These are phyloP conservation scores for Globisporangium polare DNA, from an alignment of 352 stramenopile species.

Conservation along the genomic window DNA sequence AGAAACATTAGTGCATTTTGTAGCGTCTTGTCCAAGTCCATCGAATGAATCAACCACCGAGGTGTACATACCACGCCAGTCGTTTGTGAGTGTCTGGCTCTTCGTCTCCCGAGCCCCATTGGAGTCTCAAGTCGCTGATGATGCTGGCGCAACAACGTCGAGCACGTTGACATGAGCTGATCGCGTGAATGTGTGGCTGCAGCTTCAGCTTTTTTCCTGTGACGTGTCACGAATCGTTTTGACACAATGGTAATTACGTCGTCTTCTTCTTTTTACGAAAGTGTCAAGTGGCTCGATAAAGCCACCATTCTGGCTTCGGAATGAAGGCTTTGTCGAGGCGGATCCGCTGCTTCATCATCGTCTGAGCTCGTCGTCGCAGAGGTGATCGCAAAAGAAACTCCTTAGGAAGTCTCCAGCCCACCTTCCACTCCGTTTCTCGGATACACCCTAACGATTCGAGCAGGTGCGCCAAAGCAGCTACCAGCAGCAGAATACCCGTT, in stretches of 20 bases:
- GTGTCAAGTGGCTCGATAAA: neutral
- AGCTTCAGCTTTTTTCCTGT: neutral
- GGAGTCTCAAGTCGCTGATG: neutral
- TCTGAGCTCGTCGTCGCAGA: too few species aligned
- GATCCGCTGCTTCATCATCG: neutral
- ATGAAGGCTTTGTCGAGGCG: neutral
- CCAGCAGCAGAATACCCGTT: too few species aligned
- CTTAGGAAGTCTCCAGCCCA: too few species aligned
- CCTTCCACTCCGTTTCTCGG: too few species aligned
- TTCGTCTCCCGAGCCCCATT: neutral
- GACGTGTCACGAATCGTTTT: neutral
- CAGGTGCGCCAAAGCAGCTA: too few species aligned
- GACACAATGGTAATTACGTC: neutral
- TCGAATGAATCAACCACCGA: constrained; percentile 6
- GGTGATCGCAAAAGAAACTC: too few species aligned
- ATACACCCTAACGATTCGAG: too few species aligned
- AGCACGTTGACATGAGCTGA: too few species aligned
- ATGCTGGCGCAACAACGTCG: too few species aligned
- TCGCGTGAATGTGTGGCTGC: too few species aligned
- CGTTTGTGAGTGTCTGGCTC: neutral
- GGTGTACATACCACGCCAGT: neutral
- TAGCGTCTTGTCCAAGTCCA: constrained; percentile 6
- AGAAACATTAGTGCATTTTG: constrained; percentile 15
- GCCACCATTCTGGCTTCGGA: neutral
- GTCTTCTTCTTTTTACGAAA: neutral